phyloP scores from a whole-genome alignment of 2,329 filamentous ascomycete genomes.

The Trichoderma sp. region DNA sequence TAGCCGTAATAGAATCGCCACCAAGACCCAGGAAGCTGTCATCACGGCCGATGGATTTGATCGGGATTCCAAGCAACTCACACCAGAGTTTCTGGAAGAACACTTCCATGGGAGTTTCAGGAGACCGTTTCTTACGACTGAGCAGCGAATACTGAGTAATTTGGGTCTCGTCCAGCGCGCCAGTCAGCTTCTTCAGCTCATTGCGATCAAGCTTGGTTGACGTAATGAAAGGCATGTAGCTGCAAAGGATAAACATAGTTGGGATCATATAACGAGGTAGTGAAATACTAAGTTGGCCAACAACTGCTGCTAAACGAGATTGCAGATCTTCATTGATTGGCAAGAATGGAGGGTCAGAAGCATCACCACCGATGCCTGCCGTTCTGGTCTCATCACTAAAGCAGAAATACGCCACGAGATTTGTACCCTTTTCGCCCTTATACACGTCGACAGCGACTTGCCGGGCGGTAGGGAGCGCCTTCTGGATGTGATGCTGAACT shows the following conservation, averaged over 20 bases:
- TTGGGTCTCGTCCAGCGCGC: not conserved
- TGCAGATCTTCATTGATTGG: not conserved
- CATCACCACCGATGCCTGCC: not conserved
- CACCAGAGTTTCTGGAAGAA: conserved; percentile 13
- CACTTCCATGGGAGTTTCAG: conserved; percentile 9
- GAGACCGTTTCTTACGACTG: not conserved
- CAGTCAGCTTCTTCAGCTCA: not conserved
- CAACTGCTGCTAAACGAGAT: not conserved
- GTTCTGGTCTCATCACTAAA: conserved; percentile 11
- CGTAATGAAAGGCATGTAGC: conserved; percentile 16
- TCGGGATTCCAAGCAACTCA: conserved; percentile 7
- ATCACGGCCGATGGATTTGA: conserved; percentile 20
- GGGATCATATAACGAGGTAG: conserved; percentile 17
- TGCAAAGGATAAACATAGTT: conserved; percentile 3
- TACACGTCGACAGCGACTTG: conserved; percentile 15
- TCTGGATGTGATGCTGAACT: conserved; percentile 11
- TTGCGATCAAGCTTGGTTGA: conserved; percentile 15
- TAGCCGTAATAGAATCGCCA: conserved; percentile 24
- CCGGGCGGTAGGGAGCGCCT: not conserved
- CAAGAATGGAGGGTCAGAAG: not conserved
- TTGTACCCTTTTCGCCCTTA: not conserved
- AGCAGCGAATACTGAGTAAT: conserved; percentile 8
- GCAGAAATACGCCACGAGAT: conserved; percentile 7
- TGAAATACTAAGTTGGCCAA: not conserved
- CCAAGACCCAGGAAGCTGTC: conserved; percentile 25